Evolutionary conservation across 2,329 filamentous ascomycete species (phyloP).

Genomic region (Ophiostoma himal-ulmi): DNA sequence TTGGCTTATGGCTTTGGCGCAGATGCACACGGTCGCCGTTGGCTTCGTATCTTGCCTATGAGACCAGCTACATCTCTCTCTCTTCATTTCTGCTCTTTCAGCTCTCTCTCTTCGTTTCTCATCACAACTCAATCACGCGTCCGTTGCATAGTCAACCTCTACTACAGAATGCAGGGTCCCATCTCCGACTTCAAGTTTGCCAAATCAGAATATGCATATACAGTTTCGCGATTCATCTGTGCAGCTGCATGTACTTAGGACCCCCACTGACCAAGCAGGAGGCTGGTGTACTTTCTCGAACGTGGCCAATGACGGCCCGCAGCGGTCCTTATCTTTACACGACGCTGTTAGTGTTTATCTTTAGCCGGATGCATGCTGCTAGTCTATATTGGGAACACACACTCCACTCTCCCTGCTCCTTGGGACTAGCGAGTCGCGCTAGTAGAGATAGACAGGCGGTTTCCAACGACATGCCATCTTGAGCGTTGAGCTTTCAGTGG

Average conservation of each 20-base stretch:
- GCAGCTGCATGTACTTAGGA: neutral
- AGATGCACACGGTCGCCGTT: neutral
- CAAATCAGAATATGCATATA: neutral
- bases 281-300: neutral
- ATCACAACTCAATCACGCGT: too few species aligned
- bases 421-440: conserved; percentile 2
- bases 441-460: neutral
- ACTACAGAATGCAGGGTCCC: neutral
- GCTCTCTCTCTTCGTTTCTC: too few species aligned
- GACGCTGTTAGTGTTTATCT: conserved; percentile 23
- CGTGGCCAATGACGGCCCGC: conserved; percentile 24
- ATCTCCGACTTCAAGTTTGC: neutral
- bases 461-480: neutral
- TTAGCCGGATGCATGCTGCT: neutral
- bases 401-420: conserved; percentile 1
- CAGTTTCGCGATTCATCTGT: neutral
- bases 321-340: conserved; percentile 27
- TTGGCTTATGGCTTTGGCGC: neutral
- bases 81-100: too few species aligned
- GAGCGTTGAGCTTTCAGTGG: neutral
- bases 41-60: neutral
- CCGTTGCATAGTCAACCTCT: too few species aligned
- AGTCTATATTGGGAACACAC: fast-evolving
- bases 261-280: neutral
- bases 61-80: neutral